These are phyloP conservation scores for Aspergillus melleus DNA, from an alignment of 2,329 filamentous ascomycete species.

Conservation along the genomic window DNA sequence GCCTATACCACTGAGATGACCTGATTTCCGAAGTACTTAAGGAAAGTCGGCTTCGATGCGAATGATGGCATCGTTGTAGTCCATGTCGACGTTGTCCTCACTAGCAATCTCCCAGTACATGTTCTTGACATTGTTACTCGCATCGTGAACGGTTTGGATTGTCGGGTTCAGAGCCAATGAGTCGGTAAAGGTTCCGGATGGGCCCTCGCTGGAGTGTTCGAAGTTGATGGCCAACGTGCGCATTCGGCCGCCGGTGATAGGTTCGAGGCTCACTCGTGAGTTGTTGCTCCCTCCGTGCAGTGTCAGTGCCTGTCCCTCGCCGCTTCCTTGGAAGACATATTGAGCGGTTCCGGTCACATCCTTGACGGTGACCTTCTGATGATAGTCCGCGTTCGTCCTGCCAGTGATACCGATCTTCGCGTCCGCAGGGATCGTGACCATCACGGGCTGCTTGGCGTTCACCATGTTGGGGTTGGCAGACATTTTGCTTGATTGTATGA, in stretches of 20 bases:
- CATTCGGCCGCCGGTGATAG: background rate
- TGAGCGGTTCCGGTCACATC: background rate
- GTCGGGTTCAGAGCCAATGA: background rate
- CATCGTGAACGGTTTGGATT: background rate
- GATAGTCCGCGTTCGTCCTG: background rate
- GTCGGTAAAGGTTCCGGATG: background rate
- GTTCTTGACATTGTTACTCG: background rate
- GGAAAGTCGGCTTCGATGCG: background rate
- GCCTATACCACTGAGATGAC: background rate
- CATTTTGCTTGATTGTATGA: background rate
- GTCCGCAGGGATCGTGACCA: background rate
- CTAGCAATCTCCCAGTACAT: conserved; percentile 3
- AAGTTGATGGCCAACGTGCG: conserved; percentile 5
- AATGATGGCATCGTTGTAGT: conserved; percentile 5
- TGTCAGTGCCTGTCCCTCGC: background rate
- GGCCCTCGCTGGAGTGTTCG: background rate
- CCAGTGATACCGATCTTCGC: background rate
- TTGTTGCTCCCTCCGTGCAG: background rate
- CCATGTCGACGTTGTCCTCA: conserved; percentile 1
- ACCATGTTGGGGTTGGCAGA: background rate
- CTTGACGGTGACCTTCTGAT: conserved; percentile 3
- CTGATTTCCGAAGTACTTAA: background rate
- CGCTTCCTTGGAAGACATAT: conserved; percentile 2
- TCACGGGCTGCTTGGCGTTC: background rate
- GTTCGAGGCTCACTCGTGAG: background rate